Evolutionary conservation across 2,329 filamentous ascomycete genomes (phyloP).

Genomic region (Diaporthe helianthi): DNA sequence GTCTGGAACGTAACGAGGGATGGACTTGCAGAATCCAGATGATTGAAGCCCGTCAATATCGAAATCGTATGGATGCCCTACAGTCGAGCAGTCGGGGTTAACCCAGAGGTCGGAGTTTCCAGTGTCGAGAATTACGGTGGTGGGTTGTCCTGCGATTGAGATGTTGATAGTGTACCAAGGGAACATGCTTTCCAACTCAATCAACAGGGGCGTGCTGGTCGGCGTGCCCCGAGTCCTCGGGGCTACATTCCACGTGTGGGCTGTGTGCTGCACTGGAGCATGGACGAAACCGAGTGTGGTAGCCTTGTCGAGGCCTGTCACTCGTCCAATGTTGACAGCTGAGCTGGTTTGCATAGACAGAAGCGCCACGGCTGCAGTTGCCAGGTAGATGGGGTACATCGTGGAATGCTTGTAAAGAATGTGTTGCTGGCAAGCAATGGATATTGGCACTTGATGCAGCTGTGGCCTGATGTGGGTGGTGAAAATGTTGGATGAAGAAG

Average conservation of each 20-base stretch:
- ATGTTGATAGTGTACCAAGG: constrained; percentile 19
- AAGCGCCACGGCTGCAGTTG: not conserved
- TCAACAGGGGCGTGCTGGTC: not conserved
- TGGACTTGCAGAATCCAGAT: constrained; percentile 3
- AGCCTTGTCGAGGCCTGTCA: not conserved
- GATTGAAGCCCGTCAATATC: not conserved
- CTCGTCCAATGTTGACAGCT: not conserved
- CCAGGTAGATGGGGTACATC: not conserved
- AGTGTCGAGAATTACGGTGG: constrained; percentile 40
- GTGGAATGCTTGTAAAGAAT: not conserved
- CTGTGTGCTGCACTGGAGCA: not conserved
- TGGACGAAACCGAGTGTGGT: not conserved
- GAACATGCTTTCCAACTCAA: not conserved
- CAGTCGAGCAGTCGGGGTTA: constrained; percentile 28
- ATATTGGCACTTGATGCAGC: too few relatives aligned
- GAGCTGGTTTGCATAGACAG: not conserved
- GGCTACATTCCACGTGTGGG: not conserved
- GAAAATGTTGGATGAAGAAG: not conserved
- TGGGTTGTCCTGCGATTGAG: constrained; percentile 13
- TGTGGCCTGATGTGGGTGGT: not conserved
- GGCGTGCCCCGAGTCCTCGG: not conserved
- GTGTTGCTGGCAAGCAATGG: not conserved
- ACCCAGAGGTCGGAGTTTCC: constrained; percentile 38
- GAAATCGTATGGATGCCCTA: not conserved
- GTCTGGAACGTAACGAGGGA: constrained; percentile 15